These are phyloP conservation scores for Leccinellum rugosiceps DNA, from an alignment of 768 basidiomycete genomes.

Conservation along the genomic window DNA sequence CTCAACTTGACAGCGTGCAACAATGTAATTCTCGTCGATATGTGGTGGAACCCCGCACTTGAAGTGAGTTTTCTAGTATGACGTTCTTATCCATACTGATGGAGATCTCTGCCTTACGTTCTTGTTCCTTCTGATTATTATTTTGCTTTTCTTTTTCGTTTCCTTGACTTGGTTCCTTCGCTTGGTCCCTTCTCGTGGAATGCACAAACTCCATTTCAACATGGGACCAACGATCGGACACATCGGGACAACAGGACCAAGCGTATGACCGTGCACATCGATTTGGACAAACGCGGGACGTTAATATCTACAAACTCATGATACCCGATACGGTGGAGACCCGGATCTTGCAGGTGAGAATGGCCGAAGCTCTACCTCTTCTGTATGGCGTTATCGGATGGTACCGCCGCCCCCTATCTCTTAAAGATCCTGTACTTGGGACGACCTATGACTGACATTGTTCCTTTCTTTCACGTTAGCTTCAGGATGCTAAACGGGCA, in stretches of 20 bases:
- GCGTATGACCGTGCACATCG: constrained; percentile 92
- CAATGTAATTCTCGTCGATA: constrained; percentile 88
- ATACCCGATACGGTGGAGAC: constrained; percentile 86
- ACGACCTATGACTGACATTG: constrained; percentile 2
- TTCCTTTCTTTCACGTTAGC: constrained; percentile 33
- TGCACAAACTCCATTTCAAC: background rate
- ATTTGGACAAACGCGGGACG: constrained; percentile 82
- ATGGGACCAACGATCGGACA: background rate
- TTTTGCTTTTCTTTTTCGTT: background rate
- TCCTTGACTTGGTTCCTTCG: background rate
- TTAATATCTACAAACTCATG: constrained; percentile 87
- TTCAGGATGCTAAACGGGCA: constrained; percentile 91
- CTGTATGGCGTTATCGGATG: too few relatives aligned
- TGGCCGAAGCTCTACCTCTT: background rate
- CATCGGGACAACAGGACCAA: constrained; percentile 58
- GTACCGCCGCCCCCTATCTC: background rate
- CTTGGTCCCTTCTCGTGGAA: background rate
- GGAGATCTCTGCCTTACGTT: background rate
- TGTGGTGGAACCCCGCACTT: constrained; percentile 94
- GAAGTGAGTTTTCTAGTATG: constrained; percentile 47
- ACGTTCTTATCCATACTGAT: constrained; percentile 9
- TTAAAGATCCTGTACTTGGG: background rate
- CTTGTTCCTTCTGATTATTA: background rate
- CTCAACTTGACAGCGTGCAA: constrained; percentile 92
- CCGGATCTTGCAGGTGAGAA: constrained; percentile 67